These are phyloP conservation scores for Petasospora fabianii DNA, from an alignment of 1,139 yeast genomes.

Conservation along the genomic window DNA sequence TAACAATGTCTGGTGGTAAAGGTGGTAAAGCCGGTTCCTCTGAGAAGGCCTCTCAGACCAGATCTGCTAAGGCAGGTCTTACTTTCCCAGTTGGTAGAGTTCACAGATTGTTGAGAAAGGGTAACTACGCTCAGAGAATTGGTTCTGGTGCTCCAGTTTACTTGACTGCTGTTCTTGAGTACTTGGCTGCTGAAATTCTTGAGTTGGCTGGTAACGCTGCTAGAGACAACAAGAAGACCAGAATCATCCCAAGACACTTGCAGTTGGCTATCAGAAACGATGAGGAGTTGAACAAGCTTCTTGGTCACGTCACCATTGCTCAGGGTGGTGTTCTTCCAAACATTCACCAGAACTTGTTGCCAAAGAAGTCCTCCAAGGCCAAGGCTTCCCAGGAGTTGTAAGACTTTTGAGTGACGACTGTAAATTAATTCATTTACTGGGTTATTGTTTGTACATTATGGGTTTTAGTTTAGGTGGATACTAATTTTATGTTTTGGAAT, in stretches of 20 bases:
- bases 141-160: slow-evolving; percentile 99
- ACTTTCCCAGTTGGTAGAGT: slow-evolving; percentile 99
- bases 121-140: slow-evolving; percentile 98
- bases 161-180: slow-evolving; percentile 93
- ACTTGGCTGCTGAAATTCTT: slow-evolving; percentile 93
- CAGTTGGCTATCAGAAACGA: slow-evolving; percentile 98
- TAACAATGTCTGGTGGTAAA: slow-evolving; percentile 94
- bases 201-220: slow-evolving; percentile 99
- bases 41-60: slow-evolving; percentile 93
- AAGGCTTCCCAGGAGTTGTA: slow-evolving; percentile 88
- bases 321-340: slow-evolving; percentile 99
- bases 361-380: slow-evolving; percentile 83
- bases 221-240: slow-evolving; percentile 95
- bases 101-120: slow-evolving; percentile 94
- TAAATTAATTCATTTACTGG: slow-evolving; percentile 29
- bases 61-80: slow-evolving; percentile 98
- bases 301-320: slow-evolving; percentile 94
- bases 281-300: slow-evolving; percentile 90
- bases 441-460: slow-evolving; percentile 29
- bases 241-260: slow-evolving; percentile 98
- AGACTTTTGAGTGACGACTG: slow-evolving; percentile 25
- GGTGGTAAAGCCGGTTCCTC: slow-evolving; percentile 94
- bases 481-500: slow-evolving; percentile 26
- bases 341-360: slow-evolving; percentile 95
- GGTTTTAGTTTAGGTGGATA: slow-evolving; percentile 30